Conservation (phyloP, 805 yeast genomes). For the Hanseniaspora occidentalis region DNA sequence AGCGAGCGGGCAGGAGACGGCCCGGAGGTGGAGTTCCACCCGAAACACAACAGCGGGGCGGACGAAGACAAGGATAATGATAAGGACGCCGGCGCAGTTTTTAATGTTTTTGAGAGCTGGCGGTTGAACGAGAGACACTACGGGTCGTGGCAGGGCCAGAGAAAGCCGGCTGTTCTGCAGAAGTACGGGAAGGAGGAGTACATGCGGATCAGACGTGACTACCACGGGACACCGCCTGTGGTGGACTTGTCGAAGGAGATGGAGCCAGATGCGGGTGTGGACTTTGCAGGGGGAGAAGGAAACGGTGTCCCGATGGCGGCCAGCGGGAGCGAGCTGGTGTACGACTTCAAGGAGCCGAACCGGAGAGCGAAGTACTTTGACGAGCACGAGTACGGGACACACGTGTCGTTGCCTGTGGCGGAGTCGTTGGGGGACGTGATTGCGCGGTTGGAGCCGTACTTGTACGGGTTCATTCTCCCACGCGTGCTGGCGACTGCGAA, state of each 20-base stretch:
- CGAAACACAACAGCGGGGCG: not conserved
- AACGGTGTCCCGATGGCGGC: slow-evolving; percentile 7
- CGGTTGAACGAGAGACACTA: slow-evolving; percentile 76
- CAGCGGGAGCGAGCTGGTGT: slow-evolving; percentile 14
- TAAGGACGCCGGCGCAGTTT: too few relatives aligned
- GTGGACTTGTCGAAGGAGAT: slow-evolving; percentile 24
- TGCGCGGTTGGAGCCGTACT: slow-evolving; percentile 49
- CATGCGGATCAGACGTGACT: slow-evolving; percentile 72
- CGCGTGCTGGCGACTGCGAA: slow-evolving; percentile 34
- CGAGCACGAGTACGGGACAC: slow-evolving; percentile 27
- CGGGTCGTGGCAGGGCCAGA: slow-evolving; percentile 70
- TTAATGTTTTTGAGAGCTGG: slow-evolving; percentile 56
- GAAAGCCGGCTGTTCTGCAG: slow-evolving; percentile 52
- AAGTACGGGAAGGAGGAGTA: slow-evolving; percentile 62
- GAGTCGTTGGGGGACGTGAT: slow-evolving; percentile 68
- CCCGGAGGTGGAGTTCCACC: not conserved
- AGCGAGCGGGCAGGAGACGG: not conserved
- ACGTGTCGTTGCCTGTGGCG: slow-evolving; percentile 45
- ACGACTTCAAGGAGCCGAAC: slow-evolving; percentile 26
- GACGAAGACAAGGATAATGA: not conserved
- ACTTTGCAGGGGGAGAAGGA: slow-evolving; percentile 19
- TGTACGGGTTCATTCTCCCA: slow-evolving; percentile 35
- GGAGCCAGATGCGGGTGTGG: slow-evolving; percentile 26
- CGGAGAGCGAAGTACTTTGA: slow-evolving; percentile 21
- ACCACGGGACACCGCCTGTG: slow-evolving; percentile 56